A percentile compares a stretch with the other conserved stretches of the same genome.
Evolutionary conservation across 2,329 filamentous ascomycete species (phyloP).

Genomic region (Aureobasidium vineae): DNA sequence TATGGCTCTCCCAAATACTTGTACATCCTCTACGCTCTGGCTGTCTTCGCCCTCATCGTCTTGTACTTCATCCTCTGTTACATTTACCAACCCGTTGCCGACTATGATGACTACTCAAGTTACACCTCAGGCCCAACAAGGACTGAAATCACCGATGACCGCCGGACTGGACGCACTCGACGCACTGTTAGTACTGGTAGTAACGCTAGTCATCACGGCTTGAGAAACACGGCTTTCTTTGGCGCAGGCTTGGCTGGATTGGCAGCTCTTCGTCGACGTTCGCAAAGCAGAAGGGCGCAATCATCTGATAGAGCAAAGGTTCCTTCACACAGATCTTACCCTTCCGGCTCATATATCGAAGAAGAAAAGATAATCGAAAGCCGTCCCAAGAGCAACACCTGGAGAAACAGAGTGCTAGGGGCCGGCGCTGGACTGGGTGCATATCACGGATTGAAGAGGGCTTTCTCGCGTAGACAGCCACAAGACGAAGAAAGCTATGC

Average conservation of each 20-base stretch:
- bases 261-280: conserved; percentile 46
- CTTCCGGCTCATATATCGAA: conserved; percentile 28
- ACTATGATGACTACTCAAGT: conserved; percentile 31
- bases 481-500: conserved; percentile 54
- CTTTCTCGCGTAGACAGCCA: conserved; percentile 56
- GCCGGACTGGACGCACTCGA: conserved; percentile 25
- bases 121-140: conserved; percentile 28
- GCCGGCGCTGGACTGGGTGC: conserved; percentile 48
- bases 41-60: conserved; percentile 44
- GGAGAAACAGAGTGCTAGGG: conserved; percentile 48
- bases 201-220: conserved; percentile 20
- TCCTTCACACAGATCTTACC: conserved; percentile 12
- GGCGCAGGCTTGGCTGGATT: conserved; percentile 57
- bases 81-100: conserved; percentile 41
- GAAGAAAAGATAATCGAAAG: conserved; percentile 42
- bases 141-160: conserved; percentile 29
- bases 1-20: conserved; percentile 85
- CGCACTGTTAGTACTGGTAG: conserved; percentile 19
- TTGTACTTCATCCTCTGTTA: conserved; percentile 28
- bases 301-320: conserved; percentile 41
- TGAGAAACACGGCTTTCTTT: conserved; percentile 29
- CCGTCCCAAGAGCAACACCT: conserved; percentile 40
- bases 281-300: conserved; percentile 31
- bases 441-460: conserved; percentile 46
- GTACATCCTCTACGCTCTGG: conserved; percentile 83